Conservation (phyloP, 2,329 filamentous ascomycete genomes). For the Curvularia verruculosa region DNA sequence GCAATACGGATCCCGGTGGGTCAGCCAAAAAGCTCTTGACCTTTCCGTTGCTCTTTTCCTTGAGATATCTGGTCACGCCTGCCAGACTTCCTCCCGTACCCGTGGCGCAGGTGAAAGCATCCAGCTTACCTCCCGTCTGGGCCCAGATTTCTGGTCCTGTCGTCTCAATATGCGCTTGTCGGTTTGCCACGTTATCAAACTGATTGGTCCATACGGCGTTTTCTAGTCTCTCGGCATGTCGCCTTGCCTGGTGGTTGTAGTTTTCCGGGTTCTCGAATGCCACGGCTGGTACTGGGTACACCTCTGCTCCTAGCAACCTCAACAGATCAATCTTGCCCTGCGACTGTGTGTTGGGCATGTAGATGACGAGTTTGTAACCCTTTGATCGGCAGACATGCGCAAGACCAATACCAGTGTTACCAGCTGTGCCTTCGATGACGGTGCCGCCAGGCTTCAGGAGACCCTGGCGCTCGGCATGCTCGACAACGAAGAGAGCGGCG, state of each 20-base stretch:
- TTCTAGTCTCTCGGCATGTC: conserved; percentile 84
- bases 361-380: conserved; percentile 95
- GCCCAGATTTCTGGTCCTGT: conserved; percentile 97
- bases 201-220: conserved; percentile 99
- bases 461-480: conserved; percentile 88
- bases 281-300: conserved; percentile 93
- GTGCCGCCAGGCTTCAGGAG: conserved; percentile 85
- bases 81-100: conserved; percentile 92
- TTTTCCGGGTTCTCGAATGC: conserved; percentile 94
- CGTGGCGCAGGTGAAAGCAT: conserved; percentile 94
- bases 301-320: conserved; percentile 88
- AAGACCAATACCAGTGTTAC: conserved; percentile 96
- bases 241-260: conserved; percentile 94
- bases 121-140: conserved; percentile 82
- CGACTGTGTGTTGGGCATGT: conserved; percentile 99
- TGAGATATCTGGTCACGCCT: conserved; percentile 85
- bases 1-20: conserved; percentile 89
- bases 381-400: conserved; percentile 93
- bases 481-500: conserved; percentile 90
- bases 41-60: conserved; percentile 75
- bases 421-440: conserved; percentile 94
- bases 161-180: conserved; percentile 92
- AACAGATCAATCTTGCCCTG: conserved; percentile 97
- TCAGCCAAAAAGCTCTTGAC: conserved; percentile 93
- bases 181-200: conserved; percentile 95